These are phyloP conservation scores for Colletotrichum sp. DNA, from an alignment of 2,329 filamentous ascomycete genomes.

Conservation along the genomic window DNA sequence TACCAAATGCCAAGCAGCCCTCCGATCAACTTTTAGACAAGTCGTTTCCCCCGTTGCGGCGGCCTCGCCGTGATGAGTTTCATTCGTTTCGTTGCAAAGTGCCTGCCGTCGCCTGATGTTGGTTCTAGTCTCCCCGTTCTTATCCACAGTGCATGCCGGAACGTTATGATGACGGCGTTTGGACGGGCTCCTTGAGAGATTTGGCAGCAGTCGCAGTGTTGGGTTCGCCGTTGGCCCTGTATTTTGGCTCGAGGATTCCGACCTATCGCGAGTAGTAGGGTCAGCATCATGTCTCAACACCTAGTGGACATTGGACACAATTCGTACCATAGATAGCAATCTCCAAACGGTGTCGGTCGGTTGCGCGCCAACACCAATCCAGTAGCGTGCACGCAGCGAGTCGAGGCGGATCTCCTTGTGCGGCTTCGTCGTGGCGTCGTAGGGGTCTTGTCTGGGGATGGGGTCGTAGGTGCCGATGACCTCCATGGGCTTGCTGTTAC, in stretches of 20 bases:
- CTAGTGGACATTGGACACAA: not conserved
- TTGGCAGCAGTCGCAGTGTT: constrained; percentile 17
- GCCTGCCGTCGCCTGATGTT: not conserved
- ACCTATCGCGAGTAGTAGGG: constrained; percentile 29
- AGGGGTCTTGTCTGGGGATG: constrained; percentile 64
- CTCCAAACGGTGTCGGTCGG: constrained; percentile 90
- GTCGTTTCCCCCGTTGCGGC: not conserved
- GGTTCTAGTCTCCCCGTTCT: too few species aligned
- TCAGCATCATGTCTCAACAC: not conserved
- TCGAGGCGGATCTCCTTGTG: constrained; percentile 95
- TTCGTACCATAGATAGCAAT: constrained; percentile 76
- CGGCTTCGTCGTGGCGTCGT: constrained; percentile 67
- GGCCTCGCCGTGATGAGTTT: not conserved
- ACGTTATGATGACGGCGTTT: not conserved
- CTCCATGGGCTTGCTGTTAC: constrained; percentile 88
- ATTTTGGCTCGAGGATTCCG: constrained; percentile 44
- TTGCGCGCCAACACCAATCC: constrained; percentile 96
- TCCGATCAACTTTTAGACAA: not conserved
- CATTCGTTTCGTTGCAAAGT: not conserved
- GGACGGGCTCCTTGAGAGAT: not conserved
- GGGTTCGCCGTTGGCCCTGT: constrained; percentile 20
- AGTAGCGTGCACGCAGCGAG: constrained; percentile 82
- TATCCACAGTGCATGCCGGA: too few species aligned
- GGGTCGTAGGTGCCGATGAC: constrained; percentile 84
- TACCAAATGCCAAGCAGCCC: not conserved